These are phyloP conservation scores for Jatropha multifida DNA, from an alignment of 441 rosid species.

Conservation along the genomic window DNA sequence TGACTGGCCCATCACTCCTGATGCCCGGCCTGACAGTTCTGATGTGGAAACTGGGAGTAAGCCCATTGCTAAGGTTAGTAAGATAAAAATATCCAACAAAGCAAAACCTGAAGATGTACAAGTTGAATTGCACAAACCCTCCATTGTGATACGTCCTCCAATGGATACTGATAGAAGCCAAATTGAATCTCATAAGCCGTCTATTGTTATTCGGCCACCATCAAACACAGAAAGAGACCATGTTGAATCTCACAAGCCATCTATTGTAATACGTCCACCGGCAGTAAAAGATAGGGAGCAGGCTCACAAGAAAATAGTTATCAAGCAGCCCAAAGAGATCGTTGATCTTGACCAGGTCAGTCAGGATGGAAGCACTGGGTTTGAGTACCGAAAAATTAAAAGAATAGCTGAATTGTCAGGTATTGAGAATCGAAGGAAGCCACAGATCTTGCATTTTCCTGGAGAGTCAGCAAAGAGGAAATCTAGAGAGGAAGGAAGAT, in stretches of 20 bases:
- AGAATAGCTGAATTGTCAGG: constrained; percentile 79
- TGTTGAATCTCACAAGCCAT: constrained; percentile 37
- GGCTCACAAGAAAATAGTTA: constrained; percentile 71
- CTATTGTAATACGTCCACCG: constrained; percentile 74
- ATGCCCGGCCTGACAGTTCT: constrained; percentile 37
- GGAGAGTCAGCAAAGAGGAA: constrained; percentile 58
- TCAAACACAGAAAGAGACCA: constrained; percentile 30
- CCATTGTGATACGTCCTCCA: constrained; percentile 57
- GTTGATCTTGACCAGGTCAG: constrained; percentile 70
- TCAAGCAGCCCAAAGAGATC: constrained; percentile 76
- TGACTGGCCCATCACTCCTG: constrained; percentile 48
- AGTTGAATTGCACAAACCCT: constrained; percentile 59
- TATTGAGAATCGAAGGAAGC: constrained; percentile 51
- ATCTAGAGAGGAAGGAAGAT: constrained; percentile 58
- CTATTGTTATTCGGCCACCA: constrained; percentile 50
- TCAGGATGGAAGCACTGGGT: constrained; percentile 68
- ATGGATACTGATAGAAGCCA: constrained; percentile 51
- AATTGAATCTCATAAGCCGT: constrained; percentile 58
- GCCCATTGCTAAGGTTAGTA: constrained; percentile 56
- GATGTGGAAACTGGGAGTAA: constrained; percentile 56
- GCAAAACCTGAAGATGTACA: constrained; percentile 57
- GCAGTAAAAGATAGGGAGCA: constrained; percentile 58
- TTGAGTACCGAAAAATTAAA: constrained; percentile 75
- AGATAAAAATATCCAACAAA: constrained; percentile 74
- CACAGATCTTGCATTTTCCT: constrained; percentile 36